Evolutionary conservation across 345 rosid genomes (phyloP), one percentile per base, ranked within the genome.

Genomic region (Brassica cretica): DNA sequence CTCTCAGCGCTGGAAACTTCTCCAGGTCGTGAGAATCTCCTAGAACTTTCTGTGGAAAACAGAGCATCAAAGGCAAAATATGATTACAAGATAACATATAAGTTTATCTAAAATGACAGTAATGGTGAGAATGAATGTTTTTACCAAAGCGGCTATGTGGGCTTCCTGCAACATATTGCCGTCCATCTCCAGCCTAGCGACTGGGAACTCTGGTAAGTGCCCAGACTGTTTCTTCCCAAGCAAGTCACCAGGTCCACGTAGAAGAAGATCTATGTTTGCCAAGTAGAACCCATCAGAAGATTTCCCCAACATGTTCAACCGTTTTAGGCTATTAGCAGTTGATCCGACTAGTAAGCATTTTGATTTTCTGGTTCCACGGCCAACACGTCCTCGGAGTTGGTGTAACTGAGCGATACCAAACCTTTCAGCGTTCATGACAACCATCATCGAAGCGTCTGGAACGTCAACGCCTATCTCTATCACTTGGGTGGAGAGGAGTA

Each of bases 381-480:
- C 97, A 78, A 94, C 99, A 64, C 94, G 89, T 78, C 98, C 98
- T 77, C 99, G 84, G 62, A 92, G 97, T 83, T 93, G 98, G 86
- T 94, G 99, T 71, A 94, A 74, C 84, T 94, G 98, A 81, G 98
- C 93, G 21, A 94, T 89, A 73, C 97, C 99, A 77, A 89, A 94
- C 80, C 99, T 85, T 87, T 94, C 99, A 24, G 99, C 93, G 69
- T 94, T 94, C 98, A 92, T 91, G 64, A 93, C 99, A 78, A 95
- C 90, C 96, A 95, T 93, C 99, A 95, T 88, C 37, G 98, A 89
- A 18, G 99, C 99, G 81, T 94, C 98, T 10, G 99, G 99, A 62
- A 94, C 91, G 74, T 94, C 98, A 70, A 94, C 98, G 37, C 98
- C 98, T 33, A 91, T 84, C 87, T 94, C 98, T 70, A 93, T 89